Percentiles rank a stretch among this genome's conserved stretches.
Evolutionary conservation across 2,329 filamentous ascomycete genomes (phyloP).

Genomic region (Niveomyces coronatus): DNA sequence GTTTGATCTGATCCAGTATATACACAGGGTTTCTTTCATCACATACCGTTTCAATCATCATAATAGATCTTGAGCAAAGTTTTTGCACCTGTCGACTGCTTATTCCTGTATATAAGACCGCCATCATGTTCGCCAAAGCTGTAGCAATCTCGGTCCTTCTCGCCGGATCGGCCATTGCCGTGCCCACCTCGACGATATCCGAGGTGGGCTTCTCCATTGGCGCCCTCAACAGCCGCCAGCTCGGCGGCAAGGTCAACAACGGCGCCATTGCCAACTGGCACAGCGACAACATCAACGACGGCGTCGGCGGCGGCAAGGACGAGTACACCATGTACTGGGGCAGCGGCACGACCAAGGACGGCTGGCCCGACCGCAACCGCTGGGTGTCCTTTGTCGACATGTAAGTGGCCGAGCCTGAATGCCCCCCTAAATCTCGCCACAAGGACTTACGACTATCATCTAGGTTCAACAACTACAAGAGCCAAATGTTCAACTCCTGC

Average conservation of each 20-base stretch:
- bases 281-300: constrained; percentile 10
- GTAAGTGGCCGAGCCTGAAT: too few relatives aligned
- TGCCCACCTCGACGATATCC: not conserved
- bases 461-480: constrained; percentile 20
- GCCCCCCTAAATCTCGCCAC: not conserved
- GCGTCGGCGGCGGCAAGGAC: constrained; percentile 16
- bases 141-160: constrained; percentile 4
- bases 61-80: not conserved
- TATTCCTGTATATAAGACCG: not conserved
- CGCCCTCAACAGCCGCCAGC: constrained; percentile 7
- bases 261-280: constrained; percentile 9
- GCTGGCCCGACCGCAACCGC: constrained; percentile 19
- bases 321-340: constrained; percentile 21
- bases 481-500: constrained; percentile 15
- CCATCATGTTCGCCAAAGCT: constrained; percentile 7
- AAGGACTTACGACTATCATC: not conserved
- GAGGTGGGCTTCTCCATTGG: constrained; percentile 5
- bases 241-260: constrained; percentile 8
- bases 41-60: too few relatives aligned
- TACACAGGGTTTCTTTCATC: too few relatives aligned
- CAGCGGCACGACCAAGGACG: constrained; percentile 17
- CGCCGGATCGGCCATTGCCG: constrained; percentile 3
- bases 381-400: constrained; percentile 22
- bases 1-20: not conserved
- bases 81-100: too few relatives aligned